These are phyloP conservation scores for Neoboletus magnificus DNA, from an alignment of 768 basidiomycete genomes.

Conservation along the genomic window DNA sequence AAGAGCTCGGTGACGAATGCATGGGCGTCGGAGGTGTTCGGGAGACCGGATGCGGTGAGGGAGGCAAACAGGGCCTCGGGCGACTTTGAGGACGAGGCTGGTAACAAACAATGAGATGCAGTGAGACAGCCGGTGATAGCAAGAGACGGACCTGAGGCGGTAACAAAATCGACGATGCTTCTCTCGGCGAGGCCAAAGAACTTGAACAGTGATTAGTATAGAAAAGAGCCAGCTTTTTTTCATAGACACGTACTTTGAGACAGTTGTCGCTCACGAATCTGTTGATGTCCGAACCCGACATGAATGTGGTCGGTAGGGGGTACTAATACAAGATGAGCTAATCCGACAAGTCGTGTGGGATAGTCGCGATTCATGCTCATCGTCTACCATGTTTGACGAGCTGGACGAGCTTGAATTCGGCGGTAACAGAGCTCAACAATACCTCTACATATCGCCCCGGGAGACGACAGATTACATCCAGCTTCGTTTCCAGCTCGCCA, in stretches of 20 bases:
- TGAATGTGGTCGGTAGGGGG: slow-evolving; percentile 28
- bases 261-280: slow-evolving; percentile 79
- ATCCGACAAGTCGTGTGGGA: neutral
- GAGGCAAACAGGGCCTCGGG: slow-evolving; percentile 74
- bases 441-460: slow-evolving; percentile 11
- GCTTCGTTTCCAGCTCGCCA: slow-evolving; percentile 30
- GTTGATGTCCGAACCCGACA: slow-evolving; percentile 64
- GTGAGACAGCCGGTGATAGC: too few relatives aligned
- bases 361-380: neutral
- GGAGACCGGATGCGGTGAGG: slow-evolving; percentile 74
- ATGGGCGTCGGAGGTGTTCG: slow-evolving; percentile 77
- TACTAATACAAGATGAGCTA: neutral
- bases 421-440: neutral
- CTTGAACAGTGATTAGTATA: slow-evolving; percentile 35
- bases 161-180: slow-evolving; percentile 82
- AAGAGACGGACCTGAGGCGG: slow-evolving; percentile 66
- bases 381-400: slow-evolving; percentile 9
- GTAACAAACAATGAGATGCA: slow-evolving; percentile 2
- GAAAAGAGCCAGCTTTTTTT: neutral
- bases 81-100: slow-evolving; percentile 78
- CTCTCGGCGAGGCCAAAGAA: slow-evolving; percentile 82
- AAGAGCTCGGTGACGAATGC: slow-evolving; percentile 77
- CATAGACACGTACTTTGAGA: slow-evolving; percentile 49
- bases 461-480: slow-evolving; percentile 21
- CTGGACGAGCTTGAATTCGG: neutral